A percentile compares a stretch with the other conserved stretches of the same genome.
Conservation (phyloP, 805 yeast species). For the Yarrowia sp. region DNA sequence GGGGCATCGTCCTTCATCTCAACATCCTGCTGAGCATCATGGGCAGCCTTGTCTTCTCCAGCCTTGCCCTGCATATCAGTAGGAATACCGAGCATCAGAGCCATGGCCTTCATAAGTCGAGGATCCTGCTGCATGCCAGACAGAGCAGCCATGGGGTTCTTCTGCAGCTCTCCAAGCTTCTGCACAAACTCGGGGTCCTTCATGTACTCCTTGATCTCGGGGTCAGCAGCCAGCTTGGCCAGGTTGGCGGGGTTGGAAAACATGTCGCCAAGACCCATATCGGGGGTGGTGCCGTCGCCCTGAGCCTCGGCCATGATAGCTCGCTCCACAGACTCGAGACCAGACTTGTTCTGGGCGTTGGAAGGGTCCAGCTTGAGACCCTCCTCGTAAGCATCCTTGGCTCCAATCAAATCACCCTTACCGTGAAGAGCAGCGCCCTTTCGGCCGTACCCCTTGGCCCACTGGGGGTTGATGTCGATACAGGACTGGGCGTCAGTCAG, state of each 20-base stretch:
- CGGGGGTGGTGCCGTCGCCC: slow-evolving; percentile 51
- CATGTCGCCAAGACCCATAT: slow-evolving; percentile 71
- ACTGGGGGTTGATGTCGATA: slow-evolving; percentile 71
- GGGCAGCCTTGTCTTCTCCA: slow-evolving; percentile 30
- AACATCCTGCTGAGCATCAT: slow-evolving; percentile 27
- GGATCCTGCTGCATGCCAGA: slow-evolving; percentile 74
- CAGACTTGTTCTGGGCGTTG: slow-evolving; percentile 85
- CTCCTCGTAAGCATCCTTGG: slow-evolving; percentile 66
- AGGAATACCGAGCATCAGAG: slow-evolving; percentile 76
- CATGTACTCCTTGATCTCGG: slow-evolving; percentile 83
- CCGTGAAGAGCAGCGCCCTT: slow-evolving; percentile 92
- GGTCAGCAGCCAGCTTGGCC: slow-evolving; percentile 72
- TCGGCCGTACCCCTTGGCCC: slow-evolving; percentile 96
- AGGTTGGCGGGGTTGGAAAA: slow-evolving; percentile 79
- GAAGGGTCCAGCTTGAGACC: slow-evolving; percentile 77
- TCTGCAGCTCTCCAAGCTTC: slow-evolving; percentile 53
- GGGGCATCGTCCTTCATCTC: slow-evolving; percentile 27
- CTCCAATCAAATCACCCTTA: slow-evolving; percentile 72
- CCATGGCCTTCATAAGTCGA: slow-evolving; percentile 84
- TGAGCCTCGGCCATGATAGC: slow-evolving; percentile 53
- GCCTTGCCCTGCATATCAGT: slow-evolving; percentile 40
- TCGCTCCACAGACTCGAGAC: slow-evolving; percentile 65
- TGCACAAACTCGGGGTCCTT: slow-evolving; percentile 80
- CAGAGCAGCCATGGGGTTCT: slow-evolving; percentile 73
- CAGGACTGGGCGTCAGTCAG: slow-evolving; percentile 82